A percentile compares a stretch with the other conserved stretches of the same genome.
These are phyloP conservation scores for Arachis hypogaea DNA, from an alignment of 306 rosid species.

Conservation along the genomic window DNA sequence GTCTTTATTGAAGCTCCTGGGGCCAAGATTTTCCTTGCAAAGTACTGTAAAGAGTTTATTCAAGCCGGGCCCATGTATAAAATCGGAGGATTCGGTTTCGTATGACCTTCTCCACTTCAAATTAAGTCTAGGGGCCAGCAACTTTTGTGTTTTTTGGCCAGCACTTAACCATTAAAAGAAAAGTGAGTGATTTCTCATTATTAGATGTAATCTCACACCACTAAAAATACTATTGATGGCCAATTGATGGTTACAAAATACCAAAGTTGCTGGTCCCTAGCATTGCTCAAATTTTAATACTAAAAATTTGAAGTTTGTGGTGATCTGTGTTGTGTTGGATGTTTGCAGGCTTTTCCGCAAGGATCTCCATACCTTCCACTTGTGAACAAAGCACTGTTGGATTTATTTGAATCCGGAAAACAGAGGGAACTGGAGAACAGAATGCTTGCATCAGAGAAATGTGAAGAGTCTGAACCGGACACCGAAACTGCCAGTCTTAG, in stretches of 20 bases:
- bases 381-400: conserved; percentile 45
- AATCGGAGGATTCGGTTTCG: conserved; percentile 58
- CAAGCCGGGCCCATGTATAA: conserved; percentile 44
- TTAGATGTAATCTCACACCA: too few relatives aligned
- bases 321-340: conserved; percentile 13
- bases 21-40: conserved; percentile 53
- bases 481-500: conserved; percentile 44
- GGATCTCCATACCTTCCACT: conserved; percentile 42
- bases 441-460: conserved; percentile 34
- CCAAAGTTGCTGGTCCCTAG: too few relatives aligned
- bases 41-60: conserved; percentile 46
- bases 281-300: too few relatives aligned
- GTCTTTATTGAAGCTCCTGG: conserved; percentile 49
- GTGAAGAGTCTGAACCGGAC: conserved; percentile 29
- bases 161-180: too few relatives aligned
- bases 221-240: too few relatives aligned
- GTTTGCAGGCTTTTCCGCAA: conserved; percentile 47
- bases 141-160: too few relatives aligned
- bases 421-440: conserved; percentile 38
- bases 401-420: conserved; percentile 42
- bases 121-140: too few relatives aligned
- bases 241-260: too few relatives aligned
- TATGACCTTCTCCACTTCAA: conserved; percentile 9
- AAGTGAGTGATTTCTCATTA: too few relatives aligned
- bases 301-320: background rate